These are phyloP conservation scores for Cladophialophora exuberans DNA, from an alignment of 2,329 filamentous ascomycete genomes.

Conservation along the genomic window DNA sequence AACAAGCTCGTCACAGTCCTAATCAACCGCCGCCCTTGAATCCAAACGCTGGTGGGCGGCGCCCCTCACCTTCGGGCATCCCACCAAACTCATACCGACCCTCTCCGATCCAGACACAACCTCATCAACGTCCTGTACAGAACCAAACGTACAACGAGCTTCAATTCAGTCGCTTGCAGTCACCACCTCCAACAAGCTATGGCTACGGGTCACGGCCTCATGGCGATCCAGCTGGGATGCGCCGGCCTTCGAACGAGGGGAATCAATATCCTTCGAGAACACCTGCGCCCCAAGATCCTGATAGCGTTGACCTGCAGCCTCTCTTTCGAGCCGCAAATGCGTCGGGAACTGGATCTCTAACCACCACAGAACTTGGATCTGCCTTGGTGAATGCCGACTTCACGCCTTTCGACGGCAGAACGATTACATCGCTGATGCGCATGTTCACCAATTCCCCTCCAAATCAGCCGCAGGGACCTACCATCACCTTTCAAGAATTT, in stretches of 20 bases:
- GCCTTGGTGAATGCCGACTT: slow-evolving; percentile 97
- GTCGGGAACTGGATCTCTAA: slow-evolving; percentile 75
- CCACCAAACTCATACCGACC: slow-evolving; percentile 23
- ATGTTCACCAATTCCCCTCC: slow-evolving; percentile 68
- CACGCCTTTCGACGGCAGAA: slow-evolving; percentile 89
- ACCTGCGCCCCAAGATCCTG: slow-evolving; percentile 48
- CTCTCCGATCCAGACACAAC: slow-evolving; percentile 22
- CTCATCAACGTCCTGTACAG: slow-evolving; percentile 23
- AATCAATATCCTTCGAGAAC: slow-evolving; percentile 26
- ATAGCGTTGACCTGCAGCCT: slow-evolving; percentile 69
- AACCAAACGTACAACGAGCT: slow-evolving; percentile 26
- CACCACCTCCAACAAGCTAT: slow-evolving; percentile 52
- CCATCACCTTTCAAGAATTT: slow-evolving; percentile 94
- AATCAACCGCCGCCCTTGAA: slow-evolving; percentile 35
- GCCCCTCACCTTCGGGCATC: slow-evolving; percentile 32
- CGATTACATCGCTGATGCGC: slow-evolving; percentile 97
- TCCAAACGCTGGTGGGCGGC: slow-evolving; percentile 25
- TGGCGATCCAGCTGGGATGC: slow-evolving; percentile 6
- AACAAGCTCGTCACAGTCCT: slow-evolving; percentile 24
- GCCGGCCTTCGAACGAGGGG: slow-evolving; percentile 50
- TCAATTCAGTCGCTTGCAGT: slow-evolving; percentile 34
- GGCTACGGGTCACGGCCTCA: slow-evolving; percentile 51
- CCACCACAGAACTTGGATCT: slow-evolving; percentile 81
- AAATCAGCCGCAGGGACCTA: slow-evolving; percentile 57
- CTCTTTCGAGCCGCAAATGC: slow-evolving; percentile 89